Conservation (phyloP, 371 early-diverging fungal species). For the Zopfochytrium polystomum region DNA sequence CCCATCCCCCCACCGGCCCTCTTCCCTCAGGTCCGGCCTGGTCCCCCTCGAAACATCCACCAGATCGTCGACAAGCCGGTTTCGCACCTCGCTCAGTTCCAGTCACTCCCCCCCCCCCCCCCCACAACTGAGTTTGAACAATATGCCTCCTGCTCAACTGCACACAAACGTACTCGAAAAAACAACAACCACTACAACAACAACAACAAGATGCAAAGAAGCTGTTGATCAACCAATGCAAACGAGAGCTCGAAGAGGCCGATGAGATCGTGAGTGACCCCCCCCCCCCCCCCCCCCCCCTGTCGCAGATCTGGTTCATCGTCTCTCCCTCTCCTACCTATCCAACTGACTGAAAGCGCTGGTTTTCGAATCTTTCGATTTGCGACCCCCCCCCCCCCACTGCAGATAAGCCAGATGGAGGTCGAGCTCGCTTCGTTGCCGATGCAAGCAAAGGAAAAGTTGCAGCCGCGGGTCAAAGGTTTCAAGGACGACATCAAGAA, state of each 20-base stretch:
- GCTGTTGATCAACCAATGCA: conserved; percentile 66
- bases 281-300: conserved; percentile 13
- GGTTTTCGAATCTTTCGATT: background rate
- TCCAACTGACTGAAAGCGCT: background rate
- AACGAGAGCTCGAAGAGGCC: conserved; percentile 87
- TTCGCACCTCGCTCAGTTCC: no score
- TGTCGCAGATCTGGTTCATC: no score
- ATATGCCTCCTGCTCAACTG: background rate
- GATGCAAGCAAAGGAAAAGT: conserved; percentile 59
- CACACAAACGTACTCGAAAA: background rate
- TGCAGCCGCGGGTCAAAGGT: conserved; percentile 67
- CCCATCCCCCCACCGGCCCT: background rate
- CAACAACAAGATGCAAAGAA: conserved; percentile 77
- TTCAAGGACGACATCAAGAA: conserved; percentile 77
- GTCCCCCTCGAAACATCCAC: no score
- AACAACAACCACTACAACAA: no score
- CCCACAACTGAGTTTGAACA: conserved; percentile 4
- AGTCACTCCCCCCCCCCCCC: background rate
- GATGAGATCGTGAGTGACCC: conserved; percentile 88
- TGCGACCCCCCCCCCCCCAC: background rate
- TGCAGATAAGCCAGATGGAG: conserved; percentile 85
- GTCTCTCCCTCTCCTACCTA: background rate
- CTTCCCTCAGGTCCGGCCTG: background rate
- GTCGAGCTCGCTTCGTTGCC: conserved; percentile 81
- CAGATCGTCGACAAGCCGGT: no score